A percentile compares a stretch with the other conserved stretches of the same genome.
Evolutionary conservation across 805 yeast genomes (phyloP).

Genomic region (Brettanomyces sp.): DNA sequence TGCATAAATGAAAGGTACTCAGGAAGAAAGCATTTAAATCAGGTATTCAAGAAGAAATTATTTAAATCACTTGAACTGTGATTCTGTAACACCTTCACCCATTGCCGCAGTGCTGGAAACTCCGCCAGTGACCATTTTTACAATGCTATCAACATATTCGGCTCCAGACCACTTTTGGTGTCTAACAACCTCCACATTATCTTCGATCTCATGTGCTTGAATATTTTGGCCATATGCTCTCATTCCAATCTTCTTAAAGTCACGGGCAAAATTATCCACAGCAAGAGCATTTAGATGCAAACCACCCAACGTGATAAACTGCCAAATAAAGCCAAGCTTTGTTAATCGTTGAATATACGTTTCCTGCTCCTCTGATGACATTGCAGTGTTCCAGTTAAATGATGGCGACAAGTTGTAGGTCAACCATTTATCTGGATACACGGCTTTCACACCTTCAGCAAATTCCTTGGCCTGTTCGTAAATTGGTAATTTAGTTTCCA

Average conservation of each 20-base stretch:
- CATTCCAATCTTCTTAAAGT: conserved; percentile 80
- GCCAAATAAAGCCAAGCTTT: conserved; percentile 92
- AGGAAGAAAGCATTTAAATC: too few species aligned
- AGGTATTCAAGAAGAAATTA: too few species aligned
- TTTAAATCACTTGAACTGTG: conserved; percentile 57
- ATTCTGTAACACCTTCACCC: conserved; percentile 98
- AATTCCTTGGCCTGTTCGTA: conserved; percentile 89
- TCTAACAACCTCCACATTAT: conserved; percentile 89
- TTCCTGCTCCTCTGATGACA: conserved; percentile 79
- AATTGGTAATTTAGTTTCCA: conserved; percentile 95
- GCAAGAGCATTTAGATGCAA: conserved; percentile 93
- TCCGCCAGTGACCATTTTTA: conserved; percentile 90
- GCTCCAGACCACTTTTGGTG: conserved; percentile 99
- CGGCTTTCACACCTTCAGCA: conserved; percentile 79
- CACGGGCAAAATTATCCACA: conserved; percentile 72
- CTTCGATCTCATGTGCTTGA: conserved; percentile 80
- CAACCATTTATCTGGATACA: conserved; percentile 86
- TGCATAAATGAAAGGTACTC: too few species aligned
- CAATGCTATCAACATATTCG: conserved; percentile 83
- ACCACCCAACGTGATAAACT: conserved; percentile 94
- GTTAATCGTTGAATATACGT: conserved; percentile 83
- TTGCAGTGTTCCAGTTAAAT: conserved; percentile 95
- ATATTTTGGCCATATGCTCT: conserved; percentile 86
- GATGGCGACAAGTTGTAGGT: conserved; percentile 96
- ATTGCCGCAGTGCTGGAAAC: conserved; percentile 92